Conservation (phyloP, 345 rosid genomes). For the Alliaria petiolata region DNA sequence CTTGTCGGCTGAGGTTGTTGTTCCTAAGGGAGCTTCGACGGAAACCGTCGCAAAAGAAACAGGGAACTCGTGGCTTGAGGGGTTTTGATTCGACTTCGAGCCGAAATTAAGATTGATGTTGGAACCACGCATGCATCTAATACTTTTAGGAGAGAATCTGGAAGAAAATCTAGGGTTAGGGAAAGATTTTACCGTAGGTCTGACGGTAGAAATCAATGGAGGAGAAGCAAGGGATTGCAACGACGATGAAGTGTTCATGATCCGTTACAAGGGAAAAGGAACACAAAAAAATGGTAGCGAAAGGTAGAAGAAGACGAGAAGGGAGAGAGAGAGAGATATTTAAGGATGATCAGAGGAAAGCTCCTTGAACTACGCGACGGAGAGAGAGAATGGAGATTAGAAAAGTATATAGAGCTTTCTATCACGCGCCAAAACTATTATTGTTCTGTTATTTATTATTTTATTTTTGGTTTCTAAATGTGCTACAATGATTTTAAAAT, state of each 20-base stretch:
- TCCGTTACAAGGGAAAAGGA: not conserved
- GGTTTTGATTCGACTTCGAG: not conserved
- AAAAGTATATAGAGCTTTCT: not conserved
- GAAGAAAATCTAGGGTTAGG: not conserved
- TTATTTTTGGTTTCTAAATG: not conserved
- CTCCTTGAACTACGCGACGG: constrained; percentile 22
- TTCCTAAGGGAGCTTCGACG: constrained; percentile 6
- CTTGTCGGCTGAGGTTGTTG: constrained; percentile 34
- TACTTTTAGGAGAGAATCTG: not conserved
- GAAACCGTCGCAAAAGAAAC: constrained; percentile 20
- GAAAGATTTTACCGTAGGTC: not conserved
- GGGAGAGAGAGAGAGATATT: not conserved
- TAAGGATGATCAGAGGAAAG: constrained; percentile 13
- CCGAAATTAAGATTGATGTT: not conserved
- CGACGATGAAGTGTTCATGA: constrained; percentile 23
- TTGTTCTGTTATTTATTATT: not conserved
- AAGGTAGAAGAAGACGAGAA: not conserved
- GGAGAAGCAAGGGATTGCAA: constrained; percentile 8
- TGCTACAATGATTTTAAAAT: not conserved
- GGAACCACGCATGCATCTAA: constrained; percentile 15
- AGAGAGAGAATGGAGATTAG: not conserved
- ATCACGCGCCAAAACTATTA: constrained; percentile 2
- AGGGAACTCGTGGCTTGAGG: not conserved
- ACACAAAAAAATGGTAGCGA: not conserved
- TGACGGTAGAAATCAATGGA: constrained; percentile 16